Evolutionary conservation across 768 basidiomycete species (phyloP).

Genomic region (Russula earlei): DNA sequence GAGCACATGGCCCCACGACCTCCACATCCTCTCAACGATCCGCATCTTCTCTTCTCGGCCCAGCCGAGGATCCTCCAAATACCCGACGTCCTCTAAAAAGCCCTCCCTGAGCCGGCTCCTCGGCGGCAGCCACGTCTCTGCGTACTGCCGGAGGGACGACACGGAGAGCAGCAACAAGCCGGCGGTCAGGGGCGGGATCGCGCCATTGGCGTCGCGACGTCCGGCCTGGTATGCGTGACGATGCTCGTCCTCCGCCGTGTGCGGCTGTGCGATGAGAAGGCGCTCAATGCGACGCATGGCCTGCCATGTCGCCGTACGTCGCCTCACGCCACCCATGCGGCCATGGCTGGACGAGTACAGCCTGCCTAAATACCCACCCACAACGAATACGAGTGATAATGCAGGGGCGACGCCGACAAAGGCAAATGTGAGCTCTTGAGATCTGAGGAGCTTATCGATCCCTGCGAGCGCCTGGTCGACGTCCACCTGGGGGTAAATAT

Average conservation of each 20-base stretch:
- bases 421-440: slow-evolving; percentile 91
- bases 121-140: slow-evolving; percentile 43
- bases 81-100: slow-evolving; percentile 77
- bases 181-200: slow-evolving; percentile 49
- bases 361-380: slow-evolving; percentile 42
- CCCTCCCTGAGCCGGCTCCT: slow-evolving; percentile 58
- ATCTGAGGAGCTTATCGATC: slow-evolving; percentile 88
- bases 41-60: slow-evolving; percentile 61
- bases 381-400: slow-evolving; percentile 65
- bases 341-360: slow-evolving; percentile 43
- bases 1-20: slow-evolving; percentile 66
- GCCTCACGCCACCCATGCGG: slow-evolving; percentile 48
- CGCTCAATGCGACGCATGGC: slow-evolving; percentile 72
- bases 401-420: slow-evolving; percentile 95
- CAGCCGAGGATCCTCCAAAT: slow-evolving; percentile 69
- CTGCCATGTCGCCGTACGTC: slow-evolving; percentile 52
- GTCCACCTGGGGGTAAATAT: slow-evolving; percentile 53
- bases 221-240: not conserved
- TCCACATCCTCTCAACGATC: slow-evolving; percentile 83
- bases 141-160: slow-evolving; percentile 56
- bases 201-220: slow-evolving; percentile 14
- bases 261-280: slow-evolving; percentile 46
- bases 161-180: slow-evolving; percentile 69
- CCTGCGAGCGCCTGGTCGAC: slow-evolving; percentile 83
- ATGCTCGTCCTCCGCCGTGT: slow-evolving; percentile 19